A percentile compares a stretch with the other conserved stretches of the same genome.
These are phyloP conservation scores for Stylosanthes scabra DNA, from an alignment of 331 rosid genomes.

Conservation along the genomic window DNA sequence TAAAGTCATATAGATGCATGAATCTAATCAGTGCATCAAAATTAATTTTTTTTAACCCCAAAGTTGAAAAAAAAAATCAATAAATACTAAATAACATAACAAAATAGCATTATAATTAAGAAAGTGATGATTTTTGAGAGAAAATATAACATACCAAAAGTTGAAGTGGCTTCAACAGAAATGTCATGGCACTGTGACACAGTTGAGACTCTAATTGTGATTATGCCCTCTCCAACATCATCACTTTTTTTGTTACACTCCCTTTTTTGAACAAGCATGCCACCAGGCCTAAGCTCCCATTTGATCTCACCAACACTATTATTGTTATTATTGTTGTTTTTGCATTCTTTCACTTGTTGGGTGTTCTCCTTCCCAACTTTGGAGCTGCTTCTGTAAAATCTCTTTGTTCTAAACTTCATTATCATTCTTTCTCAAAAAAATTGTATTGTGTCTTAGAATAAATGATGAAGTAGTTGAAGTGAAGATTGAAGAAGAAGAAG, in stretches of 20 bases:
- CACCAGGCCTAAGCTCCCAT: slow-evolving; percentile 98
- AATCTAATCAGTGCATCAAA: too few relatives aligned
- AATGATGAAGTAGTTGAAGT: too few relatives aligned
- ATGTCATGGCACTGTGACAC: slow-evolving; percentile 79
- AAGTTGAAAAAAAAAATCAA: too few relatives aligned
- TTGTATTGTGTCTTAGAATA: too few relatives aligned
- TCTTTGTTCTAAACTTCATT: too few relatives aligned
- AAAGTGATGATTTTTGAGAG: background rate
- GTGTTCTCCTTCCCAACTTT: too few relatives aligned
- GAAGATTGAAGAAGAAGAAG: too few relatives aligned
- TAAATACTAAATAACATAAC: too few relatives aligned
- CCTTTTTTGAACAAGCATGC: slow-evolving; percentile 96
- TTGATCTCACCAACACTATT: slow-evolving; percentile 55
- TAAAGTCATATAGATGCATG: too few relatives aligned
- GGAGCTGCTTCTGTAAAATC: too few relatives aligned
- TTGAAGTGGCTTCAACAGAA: slow-evolving; percentile 76
- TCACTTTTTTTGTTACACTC: slow-evolving; percentile 44
- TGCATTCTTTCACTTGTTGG: slow-evolving; percentile 39
- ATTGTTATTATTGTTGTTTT: background rate
- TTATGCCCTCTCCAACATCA: slow-evolving; percentile 54
- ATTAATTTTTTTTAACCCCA: too few relatives aligned
- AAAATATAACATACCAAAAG: slow-evolving; percentile 62
- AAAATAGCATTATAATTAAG: background rate
- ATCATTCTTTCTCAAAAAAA: too few relatives aligned
- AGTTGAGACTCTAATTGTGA: slow-evolving; percentile 80